Percentiles rank a stretch among this genome's conserved stretches.
Conservation (phyloP, 257 asterid genomes). For the Striga asiatica region DNA sequence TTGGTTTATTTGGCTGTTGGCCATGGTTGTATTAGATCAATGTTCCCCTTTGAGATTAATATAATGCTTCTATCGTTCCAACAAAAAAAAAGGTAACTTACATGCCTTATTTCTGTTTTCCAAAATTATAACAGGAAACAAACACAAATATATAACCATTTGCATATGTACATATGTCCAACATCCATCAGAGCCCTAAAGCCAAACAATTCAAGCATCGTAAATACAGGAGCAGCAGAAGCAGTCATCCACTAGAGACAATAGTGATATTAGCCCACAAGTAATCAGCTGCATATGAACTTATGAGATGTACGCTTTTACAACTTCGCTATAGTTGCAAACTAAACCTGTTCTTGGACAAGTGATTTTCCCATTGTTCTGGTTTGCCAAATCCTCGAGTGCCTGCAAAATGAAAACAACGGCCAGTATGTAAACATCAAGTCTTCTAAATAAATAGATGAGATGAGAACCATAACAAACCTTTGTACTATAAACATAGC, state of each 20-base stretch:
- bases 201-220: constrained; percentile 6
- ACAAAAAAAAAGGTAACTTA: too few relatives aligned
- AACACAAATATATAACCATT: constrained; percentile 6
- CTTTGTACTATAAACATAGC: constrained; percentile 96
- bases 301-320: constrained; percentile 79
- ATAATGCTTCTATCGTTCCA: too few relatives aligned
- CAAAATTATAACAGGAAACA: constrained; percentile 12
- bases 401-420: constrained; percentile 39
- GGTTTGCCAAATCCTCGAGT: constrained; percentile 83
- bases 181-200: neutral
- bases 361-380: constrained; percentile 62
- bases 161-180: constrained; percentile 23
- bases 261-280: neutral
- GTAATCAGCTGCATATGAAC: neutral
- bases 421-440: neutral
- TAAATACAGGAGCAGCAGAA: neutral
- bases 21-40: too few relatives aligned
- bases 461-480: constrained; percentile 25
- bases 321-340: constrained; percentile 57
- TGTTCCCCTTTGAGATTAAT: too few relatives aligned
- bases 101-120: neutral
- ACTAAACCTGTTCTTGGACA: constrained; percentile 77
- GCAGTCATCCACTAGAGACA: neutral
- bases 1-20: too few relatives aligned
- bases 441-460: neutral